These are phyloP conservation scores for Penicillium macrosclerotiorum DNA, from an alignment of 495 filamentous ascomycete species.

Conservation along the genomic window DNA sequence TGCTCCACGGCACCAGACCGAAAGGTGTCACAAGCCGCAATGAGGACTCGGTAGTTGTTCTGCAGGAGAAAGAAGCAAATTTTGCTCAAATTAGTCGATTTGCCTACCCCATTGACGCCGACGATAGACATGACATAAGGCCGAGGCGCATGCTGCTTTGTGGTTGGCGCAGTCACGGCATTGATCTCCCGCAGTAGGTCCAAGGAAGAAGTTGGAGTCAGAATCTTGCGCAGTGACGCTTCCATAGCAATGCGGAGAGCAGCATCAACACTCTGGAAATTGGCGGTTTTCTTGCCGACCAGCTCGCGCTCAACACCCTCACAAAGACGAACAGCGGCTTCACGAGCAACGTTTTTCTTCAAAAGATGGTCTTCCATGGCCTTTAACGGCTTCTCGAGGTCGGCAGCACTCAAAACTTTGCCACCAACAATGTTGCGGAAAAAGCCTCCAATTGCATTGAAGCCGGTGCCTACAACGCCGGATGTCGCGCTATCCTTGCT, in stretches of 20 bases:
- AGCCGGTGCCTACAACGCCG: constrained; percentile 72
- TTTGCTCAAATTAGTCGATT: constrained; percentile 94
- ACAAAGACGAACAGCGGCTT: constrained; percentile 88
- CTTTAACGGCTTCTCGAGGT: constrained; percentile 87
- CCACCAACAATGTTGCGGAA: constrained; percentile 94
- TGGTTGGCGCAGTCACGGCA: constrained; percentile 62
- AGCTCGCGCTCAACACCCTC: constrained; percentile 88
- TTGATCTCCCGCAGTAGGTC: constrained; percentile 93
- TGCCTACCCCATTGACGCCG: constrained; percentile 96
- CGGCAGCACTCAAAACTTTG: constrained; percentile 81
- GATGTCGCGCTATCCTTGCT: constrained; percentile 44
- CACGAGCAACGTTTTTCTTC: constrained; percentile 93
- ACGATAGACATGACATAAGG: constrained; percentile 98
- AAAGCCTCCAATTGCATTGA: constrained; percentile 77
- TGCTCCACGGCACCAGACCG: constrained; percentile 97
- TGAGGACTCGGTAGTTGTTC: constrained; percentile 92
- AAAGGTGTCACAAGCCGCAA: constrained; percentile 96
- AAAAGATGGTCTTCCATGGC: constrained; percentile 94
- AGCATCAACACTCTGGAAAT: constrained; percentile 86
- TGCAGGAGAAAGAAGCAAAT: constrained; percentile 96
- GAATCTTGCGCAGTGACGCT: constrained; percentile 84
- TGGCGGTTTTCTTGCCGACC: constrained; percentile 85
- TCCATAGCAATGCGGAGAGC: constrained; percentile 83
- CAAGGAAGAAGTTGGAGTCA: constrained; percentile 91
- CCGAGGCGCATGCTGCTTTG: constrained; percentile 52